Percentiles rank a stretch among this genome's conserved stretches.
Conservation (phyloP, 2,329 filamentous ascomycete genomes). For the Rugonectria rugulosa region DNA sequence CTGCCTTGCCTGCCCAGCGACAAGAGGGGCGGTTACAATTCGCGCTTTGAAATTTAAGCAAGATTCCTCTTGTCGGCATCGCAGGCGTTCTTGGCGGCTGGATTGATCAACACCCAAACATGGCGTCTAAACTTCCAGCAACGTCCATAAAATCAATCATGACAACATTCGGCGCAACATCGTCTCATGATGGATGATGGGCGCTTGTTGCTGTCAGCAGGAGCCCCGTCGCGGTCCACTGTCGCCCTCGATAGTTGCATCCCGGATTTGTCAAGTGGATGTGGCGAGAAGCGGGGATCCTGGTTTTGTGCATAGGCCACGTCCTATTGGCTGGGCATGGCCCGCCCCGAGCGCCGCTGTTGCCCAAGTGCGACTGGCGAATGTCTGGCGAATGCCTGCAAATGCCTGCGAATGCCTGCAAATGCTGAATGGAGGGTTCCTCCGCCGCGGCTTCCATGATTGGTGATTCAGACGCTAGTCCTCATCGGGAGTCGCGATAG, state of each 20-base stretch:
- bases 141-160: no score
- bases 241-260: slow-evolving; percentile 12
- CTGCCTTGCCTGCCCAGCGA: not conserved
- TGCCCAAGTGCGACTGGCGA: slow-evolving; percentile 30
- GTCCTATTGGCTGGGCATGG: slow-evolving; percentile 17
- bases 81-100: not conserved
- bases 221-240: slow-evolving; percentile 14
- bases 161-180: no score
- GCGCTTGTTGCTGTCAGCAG: not conserved
- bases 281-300: slow-evolving; percentile 1
- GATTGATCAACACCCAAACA: no score
- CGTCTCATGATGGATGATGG: slow-evolving; percentile 11
- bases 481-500: slow-evolving; percentile 40
- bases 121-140: no score
- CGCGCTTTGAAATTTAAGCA: not conserved
- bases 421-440: no score
- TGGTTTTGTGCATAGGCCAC: slow-evolving; percentile 17
- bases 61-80: not conserved
- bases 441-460: slow-evolving; percentile 28
- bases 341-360: slow-evolving; percentile 25
- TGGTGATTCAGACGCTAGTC: slow-evolving; percentile 37
- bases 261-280: slow-evolving; percentile 6
- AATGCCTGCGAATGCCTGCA: no score
- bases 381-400: no score
- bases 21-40: not conserved